Base-by-base conservation (phyloP, 2,329 filamentous ascomycete species). In the Arthrobotrys sinensis region DNA sequence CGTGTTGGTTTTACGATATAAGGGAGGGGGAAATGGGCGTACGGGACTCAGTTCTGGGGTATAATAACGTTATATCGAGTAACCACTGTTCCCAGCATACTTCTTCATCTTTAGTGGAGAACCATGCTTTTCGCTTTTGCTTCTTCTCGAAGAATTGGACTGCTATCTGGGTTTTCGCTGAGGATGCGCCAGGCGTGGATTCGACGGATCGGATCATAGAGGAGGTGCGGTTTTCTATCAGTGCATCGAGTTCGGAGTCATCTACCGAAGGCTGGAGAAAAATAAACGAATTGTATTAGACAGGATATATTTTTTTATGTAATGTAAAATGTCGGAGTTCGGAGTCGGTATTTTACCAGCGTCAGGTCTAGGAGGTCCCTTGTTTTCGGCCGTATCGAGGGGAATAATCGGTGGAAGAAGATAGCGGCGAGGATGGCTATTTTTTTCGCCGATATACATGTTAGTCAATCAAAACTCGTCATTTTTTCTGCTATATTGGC, bases 381-480 rank as follows among this genome's bases (percentile, higher is more conserved):
- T 80, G 93, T 94, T 80, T 90, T 89, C 4, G 96, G 95, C 48
- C 89, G 87, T 81, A 97, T 89, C 75, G 93, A 91, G 72, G 93
- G 93, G 87, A 98, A 97, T 89, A 95, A 97, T 83, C 96, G 92
- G 86, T 97, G 94, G 88, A 98, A 98, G 90, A 98, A 99, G 84
- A 98, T 97, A 63, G 94, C 96, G 85, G 97, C 94, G 62, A 98
- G 89, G 84, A 97, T 92, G 80, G 92, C 95, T 78, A 21, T 40
- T 34, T 34, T 97, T 82, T 32, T 38, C 45, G 19, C 21, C 28
- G 43, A 55, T 16, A 65, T n/a, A 38, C 52, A 34, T 57, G 73
- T 73, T 34, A 46, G 78, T 79, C 53, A 81, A 79, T 28, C 24
- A 28, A 65, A 28, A 65, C 43, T 16, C 11, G 32, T 32, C 62